Base-by-base conservation (phyloP, 345 rosid species). In the Luvunga scandens region DNA sequence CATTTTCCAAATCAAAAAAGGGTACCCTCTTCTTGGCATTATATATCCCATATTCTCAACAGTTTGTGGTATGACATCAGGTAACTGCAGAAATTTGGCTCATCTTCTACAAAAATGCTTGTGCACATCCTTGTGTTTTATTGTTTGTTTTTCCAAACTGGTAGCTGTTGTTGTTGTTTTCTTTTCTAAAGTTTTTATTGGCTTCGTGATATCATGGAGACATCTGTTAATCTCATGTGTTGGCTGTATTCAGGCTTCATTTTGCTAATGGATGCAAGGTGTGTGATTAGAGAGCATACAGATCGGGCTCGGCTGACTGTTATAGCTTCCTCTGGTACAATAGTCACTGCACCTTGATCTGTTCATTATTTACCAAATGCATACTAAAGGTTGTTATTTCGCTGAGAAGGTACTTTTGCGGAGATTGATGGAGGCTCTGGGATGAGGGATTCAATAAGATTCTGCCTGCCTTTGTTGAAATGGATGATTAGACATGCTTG, bases 331-430 rank as follows among this genome's bases (percentile, higher is more conserved):
- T 31, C 21, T 6, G 66, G 30, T 9, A 66, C 56, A 42, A 31
- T 5, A 5, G 9, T 12, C 18, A 16, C 19, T 6, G 48, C 78
- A 19, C 25, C 78, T 12, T 59, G 60, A 30, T 69, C 60, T 7
- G 56, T n/a, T 42, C 77, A 80, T 10, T 69, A 53, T 21, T 14
- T 34, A 8, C 69, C 53, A 34, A 25, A 63, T 12, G 73, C 77
- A 39, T 66, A 27, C 57, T 25, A 27, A 66, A 69, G 24, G 27
- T 48, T 24, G 21, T 75, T 16, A 22, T 67, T 75, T 21, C 13
- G 59, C 1, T 38, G 59, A 10, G 28, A 73, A 48, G 28, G 69
- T 25, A n/a, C 6, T 9, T 45, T 60, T 19, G 34, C 62, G 21
- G 14, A 64, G 78, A 28, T 76, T 76, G 31, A 45, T 9, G 24